phyloP scores from a whole-genome alignment of 1,284 basidiomycete genomes.

The Leccinum griseonigrum region DNA sequence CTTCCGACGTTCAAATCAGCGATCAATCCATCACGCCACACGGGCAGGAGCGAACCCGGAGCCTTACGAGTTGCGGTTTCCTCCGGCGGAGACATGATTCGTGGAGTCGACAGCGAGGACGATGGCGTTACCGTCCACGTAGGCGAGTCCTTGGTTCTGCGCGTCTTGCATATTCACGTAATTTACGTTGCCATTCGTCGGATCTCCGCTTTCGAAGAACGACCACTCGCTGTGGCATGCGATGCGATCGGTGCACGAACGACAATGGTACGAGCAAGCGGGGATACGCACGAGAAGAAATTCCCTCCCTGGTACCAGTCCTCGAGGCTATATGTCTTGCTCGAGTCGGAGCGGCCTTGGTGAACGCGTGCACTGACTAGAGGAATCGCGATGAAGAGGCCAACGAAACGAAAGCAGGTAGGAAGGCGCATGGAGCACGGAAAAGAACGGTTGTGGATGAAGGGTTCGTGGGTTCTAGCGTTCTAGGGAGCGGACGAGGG shows the following conservation, averaged over 20 bases:
- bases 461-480: not conserved
- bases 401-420: conserved; percentile 5
- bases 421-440: not conserved
- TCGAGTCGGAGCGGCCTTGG: not conserved
- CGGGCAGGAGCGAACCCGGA: not conserved
- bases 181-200: conserved; percentile 64
- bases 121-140: conserved; percentile 47
- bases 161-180: conserved; percentile 50
- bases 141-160: conserved; percentile 48
- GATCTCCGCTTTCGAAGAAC: conserved; percentile 57
- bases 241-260: not conserved
- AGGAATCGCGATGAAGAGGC: conserved; percentile 4
- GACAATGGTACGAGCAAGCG: not conserved
- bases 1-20: conserved; percentile 31
- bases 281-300: conserved; percentile 24
- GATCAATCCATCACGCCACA: conserved; percentile 17
- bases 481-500: not conserved
- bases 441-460: not conserved
- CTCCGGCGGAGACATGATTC: conserved; percentile 46
- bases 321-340: conserved; percentile 9
- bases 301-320: conserved; percentile 18
- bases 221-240: conserved; percentile 48
- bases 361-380: not conserved
- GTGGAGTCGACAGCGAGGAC: conserved; percentile 62
- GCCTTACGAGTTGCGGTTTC: conserved; percentile 63